Evolutionary conservation across 306 rosid species (phyloP).

Genomic region (Cucurbita argyrosperma): DNA sequence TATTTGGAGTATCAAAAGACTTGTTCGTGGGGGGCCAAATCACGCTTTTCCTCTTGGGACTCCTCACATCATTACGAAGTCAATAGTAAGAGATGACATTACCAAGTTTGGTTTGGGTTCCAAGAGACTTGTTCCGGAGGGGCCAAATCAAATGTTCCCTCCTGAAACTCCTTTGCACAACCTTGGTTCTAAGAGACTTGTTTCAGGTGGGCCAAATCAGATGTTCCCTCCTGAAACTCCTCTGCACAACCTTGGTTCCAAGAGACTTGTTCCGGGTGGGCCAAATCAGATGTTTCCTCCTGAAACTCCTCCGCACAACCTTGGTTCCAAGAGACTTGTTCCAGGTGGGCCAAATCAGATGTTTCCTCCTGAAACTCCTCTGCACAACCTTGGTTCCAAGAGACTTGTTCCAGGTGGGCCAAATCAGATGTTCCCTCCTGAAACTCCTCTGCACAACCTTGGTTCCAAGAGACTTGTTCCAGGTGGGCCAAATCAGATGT

Average conservation of each 20-base stretch:
- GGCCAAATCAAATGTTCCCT: neutral
- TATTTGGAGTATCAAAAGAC: neutral
- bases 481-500: neutral
- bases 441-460: neutral
- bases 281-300: neutral
- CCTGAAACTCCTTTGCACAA: neutral
- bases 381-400: neutral
- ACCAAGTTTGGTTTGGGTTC: neutral
- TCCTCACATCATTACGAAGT: neutral
- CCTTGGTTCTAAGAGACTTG: neutral
- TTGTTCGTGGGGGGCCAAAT: neutral
- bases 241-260: neutral
- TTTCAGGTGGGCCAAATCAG: neutral
- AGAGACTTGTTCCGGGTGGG: neutral
- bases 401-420: neutral
- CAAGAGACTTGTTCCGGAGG: neutral
- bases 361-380: neutral
- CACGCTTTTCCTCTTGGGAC: neutral
- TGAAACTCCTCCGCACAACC: neutral
- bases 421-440: neutral
- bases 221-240: neutral
- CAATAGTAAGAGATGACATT: neutral
- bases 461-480: neutral
- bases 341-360: neutral
- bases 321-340: neutral